These are phyloP conservation scores for Starmera pachycereana DNA, from an alignment of 805 yeast genomes.

Conservation along the genomic window DNA sequence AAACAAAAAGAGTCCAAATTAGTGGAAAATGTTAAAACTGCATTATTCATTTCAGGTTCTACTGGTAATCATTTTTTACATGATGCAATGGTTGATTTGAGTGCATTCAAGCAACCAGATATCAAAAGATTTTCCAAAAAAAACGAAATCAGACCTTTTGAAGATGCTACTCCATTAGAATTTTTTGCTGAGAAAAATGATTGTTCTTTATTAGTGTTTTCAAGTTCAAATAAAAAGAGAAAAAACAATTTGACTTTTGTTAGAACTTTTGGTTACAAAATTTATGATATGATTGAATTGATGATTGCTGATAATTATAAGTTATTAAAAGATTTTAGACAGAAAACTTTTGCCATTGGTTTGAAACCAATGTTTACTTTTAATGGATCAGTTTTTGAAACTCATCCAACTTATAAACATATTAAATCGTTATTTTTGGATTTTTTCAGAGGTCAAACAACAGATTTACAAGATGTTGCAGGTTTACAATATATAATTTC, in stretches of 20 bases:
- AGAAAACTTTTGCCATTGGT: slow-evolving; percentile 75
- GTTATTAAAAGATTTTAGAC: slow-evolving; percentile 70
- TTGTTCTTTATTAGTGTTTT: slow-evolving; percentile 69
- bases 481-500: slow-evolving; percentile 90
- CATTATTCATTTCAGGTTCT: slow-evolving; percentile 85
- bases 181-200: slow-evolving; percentile 95
- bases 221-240: slow-evolving; percentile 80
- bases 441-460: slow-evolving; percentile 78
- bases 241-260: slow-evolving; percentile 84
- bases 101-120: slow-evolving; percentile 86
- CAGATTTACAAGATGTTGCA: slow-evolving; percentile 82
- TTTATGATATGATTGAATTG: slow-evolving; percentile 92
- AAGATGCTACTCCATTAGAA: slow-evolving; percentile 75
- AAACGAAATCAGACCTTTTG: slow-evolving; percentile 88
- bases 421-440: slow-evolving; percentile 83
- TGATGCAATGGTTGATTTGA: slow-evolving; percentile 80
- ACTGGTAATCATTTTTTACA: slow-evolving; percentile 71
- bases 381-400: slow-evolving; percentile 86
- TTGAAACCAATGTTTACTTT: slow-evolving; percentile 90
- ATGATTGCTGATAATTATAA: slow-evolving; percentile 60
- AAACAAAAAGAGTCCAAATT: slow-evolving; percentile 83
- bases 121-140: slow-evolving; percentile 80
- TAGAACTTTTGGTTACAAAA: slow-evolving; percentile 81
- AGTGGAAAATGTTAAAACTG: slow-evolving; percentile 82
- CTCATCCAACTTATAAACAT: slow-evolving; percentile 78